Conservation (phyloP, 176 grass and related monocot genomes). For the Ensete ventricosum region DNA sequence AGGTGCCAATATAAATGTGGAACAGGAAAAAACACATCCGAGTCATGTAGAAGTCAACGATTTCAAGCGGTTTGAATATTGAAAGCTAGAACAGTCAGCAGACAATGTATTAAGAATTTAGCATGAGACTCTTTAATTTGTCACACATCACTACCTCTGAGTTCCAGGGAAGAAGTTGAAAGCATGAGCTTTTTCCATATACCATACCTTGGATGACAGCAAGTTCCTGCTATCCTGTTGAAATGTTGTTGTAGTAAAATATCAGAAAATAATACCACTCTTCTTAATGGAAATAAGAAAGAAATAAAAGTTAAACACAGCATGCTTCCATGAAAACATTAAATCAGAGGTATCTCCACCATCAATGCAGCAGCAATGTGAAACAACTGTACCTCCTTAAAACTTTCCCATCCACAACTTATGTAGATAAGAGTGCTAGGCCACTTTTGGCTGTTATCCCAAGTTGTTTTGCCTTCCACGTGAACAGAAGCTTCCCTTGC, state of each 20-base stretch:
- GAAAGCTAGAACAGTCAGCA: no score
- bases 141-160: slow-evolving; percentile 48
- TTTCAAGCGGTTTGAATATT: no score
- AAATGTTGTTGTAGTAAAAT: slow-evolving; percentile 14
- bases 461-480: slow-evolving; percentile 44
- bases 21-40: neutral
- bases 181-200: slow-evolving; percentile 88
- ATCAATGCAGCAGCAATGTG: neutral
- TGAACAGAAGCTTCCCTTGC: slow-evolving; percentile 79
- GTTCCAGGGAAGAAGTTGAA: slow-evolving; percentile 99
- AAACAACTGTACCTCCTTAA: slow-evolving; percentile 58
- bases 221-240: slow-evolving; percentile 77
- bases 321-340: neutral
- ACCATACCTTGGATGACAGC: slow-evolving; percentile 66
- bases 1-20: neutral
- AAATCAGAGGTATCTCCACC: neutral
- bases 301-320: neutral
- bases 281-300: neutral
- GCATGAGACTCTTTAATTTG: neutral
- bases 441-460: slow-evolving; percentile 51
- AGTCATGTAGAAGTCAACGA: neutral
- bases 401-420: slow-evolving; percentile 96
- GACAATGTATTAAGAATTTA: neutral
- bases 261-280: neutral
- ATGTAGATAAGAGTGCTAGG: slow-evolving; percentile 86